A percentile compares a stretch with the other conserved stretches of the same genome.
phyloP scores from a whole-genome alignment of 2,329 filamentous ascomycete species.

The Cladosporium sp. region DNA sequence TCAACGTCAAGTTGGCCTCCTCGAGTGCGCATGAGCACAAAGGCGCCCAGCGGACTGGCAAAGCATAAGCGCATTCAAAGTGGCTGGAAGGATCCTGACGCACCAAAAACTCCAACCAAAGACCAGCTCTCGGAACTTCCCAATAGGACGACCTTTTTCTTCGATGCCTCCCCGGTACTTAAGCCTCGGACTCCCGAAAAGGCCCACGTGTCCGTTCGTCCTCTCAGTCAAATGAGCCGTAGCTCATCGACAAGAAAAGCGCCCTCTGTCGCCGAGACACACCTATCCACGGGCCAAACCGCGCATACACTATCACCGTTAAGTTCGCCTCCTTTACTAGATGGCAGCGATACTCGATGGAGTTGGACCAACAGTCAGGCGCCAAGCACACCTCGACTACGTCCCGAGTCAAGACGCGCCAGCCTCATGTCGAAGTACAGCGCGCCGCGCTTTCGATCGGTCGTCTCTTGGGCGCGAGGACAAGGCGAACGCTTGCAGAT shows the following conservation, averaged over 20 bases:
- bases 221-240: neutral
- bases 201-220: neutral
- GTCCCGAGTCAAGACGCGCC: constrained; percentile 11
- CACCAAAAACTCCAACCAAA: neutral
- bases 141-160: constrained; percentile 2
- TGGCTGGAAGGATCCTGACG: constrained; percentile 1
- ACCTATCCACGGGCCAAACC: neutral
- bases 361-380: constrained; percentile 28
- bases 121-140: neutral
- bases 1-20: constrained; percentile 2
- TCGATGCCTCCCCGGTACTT: neutral
- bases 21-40: neutral
- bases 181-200: constrained; percentile 1
- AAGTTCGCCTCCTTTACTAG: neutral
- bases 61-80: constrained; percentile 7
- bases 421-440: constrained; percentile 13
- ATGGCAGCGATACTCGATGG: constrained; percentile 19
- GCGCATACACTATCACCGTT: neutral
- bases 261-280: neutral
- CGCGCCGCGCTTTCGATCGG: constrained; percentile 15
- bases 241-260: neutral
- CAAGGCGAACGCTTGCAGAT: constrained; percentile 14
- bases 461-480: constrained; percentile 17
- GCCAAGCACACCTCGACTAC: constrained; percentile 24
- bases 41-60: neutral